phyloP scores from a whole-genome alignment of 768 basidiomycete genomes.

The Kondoa malvinella region DNA sequence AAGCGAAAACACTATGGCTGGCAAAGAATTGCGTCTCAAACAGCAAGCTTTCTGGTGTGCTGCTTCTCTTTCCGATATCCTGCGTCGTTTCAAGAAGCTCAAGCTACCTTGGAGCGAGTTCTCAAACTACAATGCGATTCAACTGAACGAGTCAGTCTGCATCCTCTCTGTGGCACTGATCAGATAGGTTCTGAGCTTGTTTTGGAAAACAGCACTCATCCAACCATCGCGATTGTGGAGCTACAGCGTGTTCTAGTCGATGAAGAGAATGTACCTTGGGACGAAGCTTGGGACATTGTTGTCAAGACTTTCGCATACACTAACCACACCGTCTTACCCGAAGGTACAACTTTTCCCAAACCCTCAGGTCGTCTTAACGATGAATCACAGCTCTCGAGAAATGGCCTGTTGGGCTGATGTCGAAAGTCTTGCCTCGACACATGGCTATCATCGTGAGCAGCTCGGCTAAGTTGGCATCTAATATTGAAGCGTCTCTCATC shows the following conservation, averaged over 20 bases:
- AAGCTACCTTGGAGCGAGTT: constrained; percentile 63
- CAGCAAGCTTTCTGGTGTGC: constrained; percentile 58
- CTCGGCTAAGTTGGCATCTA: too few species aligned
- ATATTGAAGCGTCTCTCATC: too few species aligned
- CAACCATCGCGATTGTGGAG: constrained; percentile 85
- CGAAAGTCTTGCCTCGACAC: constrained; percentile 39
- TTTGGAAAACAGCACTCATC: constrained; percentile 51
- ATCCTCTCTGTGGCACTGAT: constrained; percentile 30
- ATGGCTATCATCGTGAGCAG: constrained; percentile 87
- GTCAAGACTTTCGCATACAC: constrained; percentile 89
- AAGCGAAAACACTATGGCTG: constrained; percentile 55
- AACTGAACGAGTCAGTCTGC: constrained; percentile 54
- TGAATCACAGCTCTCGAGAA: constrained; percentile 36
- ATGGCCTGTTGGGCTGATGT: constrained; percentile 73
- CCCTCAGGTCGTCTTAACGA: constrained; percentile 1
- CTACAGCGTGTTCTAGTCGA: constrained; percentile 73
- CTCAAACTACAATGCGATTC: constrained; percentile 51
- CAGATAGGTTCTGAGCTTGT: constrained; percentile 22
- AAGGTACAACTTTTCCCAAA: constrained; percentile 28
- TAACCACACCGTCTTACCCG: constrained; percentile 83
- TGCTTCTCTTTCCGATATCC: constrained; percentile 69
- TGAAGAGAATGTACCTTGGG: constrained; percentile 76
- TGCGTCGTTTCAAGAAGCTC: constrained; percentile 81
- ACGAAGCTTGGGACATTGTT: constrained; percentile 69
- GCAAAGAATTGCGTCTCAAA: constrained; percentile 51